A percentile compares a stretch with the other conserved stretches of the same genome.
Evolutionary conservation across 768 basidiomycete species (phyloP).

Genomic region (Trametes punicea): DNA sequence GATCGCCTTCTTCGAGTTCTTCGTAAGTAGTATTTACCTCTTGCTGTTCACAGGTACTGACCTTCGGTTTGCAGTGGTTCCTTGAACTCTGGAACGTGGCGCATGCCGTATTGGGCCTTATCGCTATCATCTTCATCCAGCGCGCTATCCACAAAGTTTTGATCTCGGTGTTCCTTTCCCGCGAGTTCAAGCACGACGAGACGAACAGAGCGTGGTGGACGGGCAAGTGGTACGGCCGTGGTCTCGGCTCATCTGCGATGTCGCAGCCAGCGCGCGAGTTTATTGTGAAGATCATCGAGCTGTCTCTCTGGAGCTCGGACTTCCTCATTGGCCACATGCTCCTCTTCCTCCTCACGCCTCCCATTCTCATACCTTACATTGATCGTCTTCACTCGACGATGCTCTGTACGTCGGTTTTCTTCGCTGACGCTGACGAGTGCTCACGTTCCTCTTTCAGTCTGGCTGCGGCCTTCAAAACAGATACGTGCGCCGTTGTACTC

Average conservation of each 20-base stretch:
- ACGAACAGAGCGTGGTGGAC: constrained; percentile 99
- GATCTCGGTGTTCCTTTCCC: constrained; percentile 90
- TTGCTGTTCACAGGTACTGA: not conserved
- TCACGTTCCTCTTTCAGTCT: constrained; percentile 51
- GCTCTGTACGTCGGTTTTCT: constrained; percentile 62
- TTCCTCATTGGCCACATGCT: constrained; percentile 85
- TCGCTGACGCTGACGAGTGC: constrained; percentile 17
- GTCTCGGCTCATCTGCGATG: constrained; percentile 86
- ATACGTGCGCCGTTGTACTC: constrained; percentile 91
- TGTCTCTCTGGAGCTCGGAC: constrained; percentile 94
- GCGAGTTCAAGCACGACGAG: constrained; percentile 99
- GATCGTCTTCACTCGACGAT: constrained; percentile 89
- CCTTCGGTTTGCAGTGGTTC: constrained; percentile 71
- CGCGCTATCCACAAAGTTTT: constrained; percentile 90
- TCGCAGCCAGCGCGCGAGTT: constrained; percentile 98
- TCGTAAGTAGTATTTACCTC: constrained; percentile 49
- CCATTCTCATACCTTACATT: constrained; percentile 86
- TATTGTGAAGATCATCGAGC: constrained; percentile 95
- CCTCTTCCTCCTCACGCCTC: constrained; percentile 86
- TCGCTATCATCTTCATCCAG: constrained; percentile 89
- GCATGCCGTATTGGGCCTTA: constrained; percentile 90
- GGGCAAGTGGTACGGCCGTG: constrained; percentile 94
- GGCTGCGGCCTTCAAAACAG: constrained; percentile 92
- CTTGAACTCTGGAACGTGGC: constrained; percentile 88
- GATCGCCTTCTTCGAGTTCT: constrained; percentile 94